These are phyloP conservation scores for Talaromyces sp. DNA, from an alignment of 2,329 filamentous ascomycete genomes.

Conservation along the genomic window DNA sequence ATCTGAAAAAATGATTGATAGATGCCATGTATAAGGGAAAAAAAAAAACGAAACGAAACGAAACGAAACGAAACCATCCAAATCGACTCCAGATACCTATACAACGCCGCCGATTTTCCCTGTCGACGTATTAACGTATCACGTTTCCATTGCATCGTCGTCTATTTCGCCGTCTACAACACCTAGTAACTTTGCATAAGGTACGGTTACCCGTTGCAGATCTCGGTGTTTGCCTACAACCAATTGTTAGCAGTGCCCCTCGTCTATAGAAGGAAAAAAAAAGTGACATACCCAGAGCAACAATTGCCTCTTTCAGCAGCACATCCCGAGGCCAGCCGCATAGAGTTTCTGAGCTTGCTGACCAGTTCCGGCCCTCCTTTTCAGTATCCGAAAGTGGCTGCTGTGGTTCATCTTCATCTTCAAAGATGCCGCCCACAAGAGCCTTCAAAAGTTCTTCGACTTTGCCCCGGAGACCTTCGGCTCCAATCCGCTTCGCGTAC, in stretches of 20 bases:
- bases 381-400: conserved; percentile 21
- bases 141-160: conserved; percentile 26
- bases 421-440: conserved; percentile 66
- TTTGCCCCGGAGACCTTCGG: conserved; percentile 80
- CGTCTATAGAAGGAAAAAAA: not conserved
- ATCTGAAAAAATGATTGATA: not conserved
- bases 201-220: conserved; percentile 87
- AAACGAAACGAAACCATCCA: not conserved
- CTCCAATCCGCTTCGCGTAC: conserved; percentile 93
- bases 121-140: not conserved
- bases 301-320: conserved; percentile 81
- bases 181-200: conserved; percentile 81
- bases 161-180: conserved; percentile 35
- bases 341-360: conserved; percentile 59
- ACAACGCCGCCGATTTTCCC: not conserved
- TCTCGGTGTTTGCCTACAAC: conserved; percentile 85
- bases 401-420: conserved; percentile 49
- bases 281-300: conserved; percentile 74
- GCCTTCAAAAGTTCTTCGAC: conserved; percentile 87
- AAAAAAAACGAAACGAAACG: not conserved
- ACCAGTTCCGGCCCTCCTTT: conserved; percentile 42
- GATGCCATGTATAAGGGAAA: not conserved
- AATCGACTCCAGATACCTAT: not conserved
- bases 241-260: not conserved
- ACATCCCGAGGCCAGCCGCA: conserved; percentile 90